Evolutionary conservation across 768 basidiomycete species (phyloP).

Genomic region (Lactarius pseudohatsudake): DNA sequence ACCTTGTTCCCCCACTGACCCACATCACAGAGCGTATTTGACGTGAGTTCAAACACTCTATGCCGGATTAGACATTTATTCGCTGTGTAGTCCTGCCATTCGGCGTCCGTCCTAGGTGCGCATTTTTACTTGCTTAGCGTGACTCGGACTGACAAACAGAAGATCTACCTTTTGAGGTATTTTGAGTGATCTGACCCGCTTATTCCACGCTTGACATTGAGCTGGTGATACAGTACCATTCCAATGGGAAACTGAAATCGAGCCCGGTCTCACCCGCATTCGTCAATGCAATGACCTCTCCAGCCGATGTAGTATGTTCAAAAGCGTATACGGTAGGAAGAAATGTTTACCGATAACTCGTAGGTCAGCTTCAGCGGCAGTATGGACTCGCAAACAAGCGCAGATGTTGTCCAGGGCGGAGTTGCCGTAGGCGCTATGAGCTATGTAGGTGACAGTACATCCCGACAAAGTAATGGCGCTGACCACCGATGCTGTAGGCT

Average conservation of each 20-base stretch:
- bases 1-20: conserved; percentile 3
- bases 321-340: background rate
- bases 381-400: conserved; percentile 80
- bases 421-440: conserved; percentile 79
- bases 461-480: background rate
- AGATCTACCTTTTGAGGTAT: conserved; percentile 71
- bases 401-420: conserved; percentile 67
- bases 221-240: conserved; percentile 32
- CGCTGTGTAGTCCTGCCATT: conserved; percentile 70
- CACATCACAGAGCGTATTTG: conserved; percentile 33
- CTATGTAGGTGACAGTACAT: conserved; percentile 46
- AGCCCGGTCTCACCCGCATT: conserved; percentile 33
- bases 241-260: conserved; percentile 35
- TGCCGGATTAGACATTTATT: background rate
- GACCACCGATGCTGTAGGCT: conserved; percentile 38
- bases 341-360: conserved; percentile 11
- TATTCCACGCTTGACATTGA: background rate
- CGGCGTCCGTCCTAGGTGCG: conserved; percentile 81
- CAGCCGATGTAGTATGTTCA: conserved; percentile 78
- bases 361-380: conserved; percentile 88
- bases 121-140: conserved; percentile 8
- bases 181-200: background rate
- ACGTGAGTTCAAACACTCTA: conserved; percentile 29
- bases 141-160: conserved; percentile 10
- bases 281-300: conserved; percentile 52